These are phyloP conservation scores for Gleditsia sinensis DNA, from an alignment of 306 rosid genomes.

Conservation along the genomic window DNA sequence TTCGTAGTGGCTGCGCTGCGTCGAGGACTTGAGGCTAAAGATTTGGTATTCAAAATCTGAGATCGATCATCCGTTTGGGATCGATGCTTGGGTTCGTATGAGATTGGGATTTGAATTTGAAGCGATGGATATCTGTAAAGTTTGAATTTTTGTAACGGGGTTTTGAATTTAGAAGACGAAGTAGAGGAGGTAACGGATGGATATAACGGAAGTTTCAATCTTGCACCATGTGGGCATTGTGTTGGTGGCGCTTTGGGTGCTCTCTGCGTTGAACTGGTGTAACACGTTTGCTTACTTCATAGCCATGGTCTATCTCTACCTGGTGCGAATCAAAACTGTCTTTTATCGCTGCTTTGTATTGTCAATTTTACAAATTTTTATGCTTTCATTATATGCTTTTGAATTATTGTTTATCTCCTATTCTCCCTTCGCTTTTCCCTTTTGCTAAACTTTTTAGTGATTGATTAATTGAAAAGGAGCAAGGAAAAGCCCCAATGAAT, in stretches of 20 bases:
- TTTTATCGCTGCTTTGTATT: background rate
- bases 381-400: background rate
- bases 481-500: background rate
- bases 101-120: slow-evolving; percentile 1
- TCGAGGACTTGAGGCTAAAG: background rate
- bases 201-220: slow-evolving; percentile 68
- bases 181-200: slow-evolving; percentile 45
- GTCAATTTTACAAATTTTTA: background rate
- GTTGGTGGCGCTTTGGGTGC: slow-evolving; percentile 58
- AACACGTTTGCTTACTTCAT: slow-evolving; percentile 56
- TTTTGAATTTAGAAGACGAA: background rate
- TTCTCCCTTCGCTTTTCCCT: background rate
- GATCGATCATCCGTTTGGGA: slow-evolving; percentile 10
- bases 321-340: slow-evolving; percentile 45
- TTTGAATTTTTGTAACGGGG: background rate
- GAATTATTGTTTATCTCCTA: background rate
- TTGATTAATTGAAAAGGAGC: background rate
- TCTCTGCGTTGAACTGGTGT: slow-evolving; percentile 60
- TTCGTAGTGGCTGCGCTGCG: too few species aligned
- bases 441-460: background rate
- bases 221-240: slow-evolving; percentile 79
- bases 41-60: background rate
- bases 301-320: slow-evolving; percentile 66
- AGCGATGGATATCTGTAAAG: slow-evolving; percentile 16
- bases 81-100: slow-evolving; percentile 12